These are phyloP conservation scores for Phaeotremella fagi DNA, from an alignment of 768 basidiomycete genomes.

Conservation along the genomic window DNA sequence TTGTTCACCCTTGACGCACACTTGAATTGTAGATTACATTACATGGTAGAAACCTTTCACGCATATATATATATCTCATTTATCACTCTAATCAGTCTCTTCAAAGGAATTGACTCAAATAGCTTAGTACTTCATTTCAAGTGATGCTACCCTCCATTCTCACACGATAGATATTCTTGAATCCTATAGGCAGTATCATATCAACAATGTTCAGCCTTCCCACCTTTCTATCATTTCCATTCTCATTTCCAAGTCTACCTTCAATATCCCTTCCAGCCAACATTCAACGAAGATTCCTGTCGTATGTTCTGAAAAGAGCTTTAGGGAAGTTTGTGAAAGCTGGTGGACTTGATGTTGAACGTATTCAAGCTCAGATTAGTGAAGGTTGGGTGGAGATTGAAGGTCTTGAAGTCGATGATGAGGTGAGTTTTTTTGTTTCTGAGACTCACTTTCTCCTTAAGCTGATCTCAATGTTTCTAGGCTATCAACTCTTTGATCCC, in stretches of 20 bases:
- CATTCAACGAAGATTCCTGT: conserved; percentile 83
- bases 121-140: too few species aligned
- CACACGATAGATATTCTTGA: not conserved
- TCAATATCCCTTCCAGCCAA: conserved; percentile 50
- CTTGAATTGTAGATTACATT: too few species aligned
- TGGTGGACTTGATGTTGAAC: conserved; percentile 77
- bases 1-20: too few species aligned
- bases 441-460: not conserved
- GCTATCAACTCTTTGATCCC: conserved; percentile 69
- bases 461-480: conserved; percentile 49
- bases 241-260: conserved; percentile 42
- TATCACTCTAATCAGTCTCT: too few species aligned
- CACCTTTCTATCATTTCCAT: conserved; percentile 32
- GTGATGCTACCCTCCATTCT: too few species aligned
- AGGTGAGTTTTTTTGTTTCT: conserved; percentile 55
- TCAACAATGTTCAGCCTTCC: conserved; percentile 33
- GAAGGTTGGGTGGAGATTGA: conserved; percentile 82
- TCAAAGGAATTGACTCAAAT: too few species aligned
- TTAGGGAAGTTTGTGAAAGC: conserved; percentile 82
- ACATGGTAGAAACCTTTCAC: too few species aligned
- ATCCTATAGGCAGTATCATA: not conserved
- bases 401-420: conserved; percentile 70
- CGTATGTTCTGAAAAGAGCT: conserved; percentile 75
- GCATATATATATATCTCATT: too few species aligned
- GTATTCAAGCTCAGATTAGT: conserved; percentile 90